Evolutionary conservation across 768 basidiomycete genomes (phyloP), one percentile per base, ranked within the genome.

Genomic region (Cytidiella melzeri): DNA sequence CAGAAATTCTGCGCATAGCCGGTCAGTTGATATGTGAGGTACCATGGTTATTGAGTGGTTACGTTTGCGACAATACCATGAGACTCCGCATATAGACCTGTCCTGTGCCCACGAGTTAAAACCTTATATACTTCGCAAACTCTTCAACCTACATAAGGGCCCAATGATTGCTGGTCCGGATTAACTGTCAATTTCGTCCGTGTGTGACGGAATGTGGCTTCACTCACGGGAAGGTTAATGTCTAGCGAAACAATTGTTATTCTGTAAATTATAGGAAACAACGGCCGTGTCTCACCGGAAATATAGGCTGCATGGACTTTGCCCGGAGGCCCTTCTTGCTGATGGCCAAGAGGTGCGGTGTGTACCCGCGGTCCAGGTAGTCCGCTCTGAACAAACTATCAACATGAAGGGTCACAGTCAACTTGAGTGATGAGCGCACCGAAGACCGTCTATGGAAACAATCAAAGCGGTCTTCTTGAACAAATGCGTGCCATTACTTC

Each of bases 11-110:
- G 58, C 15, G 5, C 19, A n/a, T 19, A n/a, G n/a, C 13, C 5
- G 37, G 7, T 48, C 24, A 40, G n/a, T n/a, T n/a, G n/a, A 43
- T 5, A 28, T 21, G 13, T 19, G 37, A 36, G n/a, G n/a, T n/a
- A n/a, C n/a, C n/a, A n/a, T n/a, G n/a, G n/a, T n/a, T n/a, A n/a
- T n/a, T n/a, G n/a, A n/a, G n/a, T n/a, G n/a, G 77, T 20, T 59
- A 91, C 89, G 59, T 95, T 96, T 11, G 80, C 92, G 20, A 96
- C 78, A 41, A 96, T 92, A 11, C 92, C 92, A 63, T 95, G 91
- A 19, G 87, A 87, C 65, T 94, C 91, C 0, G 87, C 87, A 60
- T 91, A 79, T 3, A 95, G 74, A 2, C 93, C 93, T 12, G 92
- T 96, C 83, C 89, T 92, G 30, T 15, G 15, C 52, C 27, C 10